A percentile compares a stretch with the other conserved stretches of the same genome.
Evolutionary conservation across 768 basidiomycete genomes (phyloP).

Genomic region (Auriscalpium orientale): DNA sequence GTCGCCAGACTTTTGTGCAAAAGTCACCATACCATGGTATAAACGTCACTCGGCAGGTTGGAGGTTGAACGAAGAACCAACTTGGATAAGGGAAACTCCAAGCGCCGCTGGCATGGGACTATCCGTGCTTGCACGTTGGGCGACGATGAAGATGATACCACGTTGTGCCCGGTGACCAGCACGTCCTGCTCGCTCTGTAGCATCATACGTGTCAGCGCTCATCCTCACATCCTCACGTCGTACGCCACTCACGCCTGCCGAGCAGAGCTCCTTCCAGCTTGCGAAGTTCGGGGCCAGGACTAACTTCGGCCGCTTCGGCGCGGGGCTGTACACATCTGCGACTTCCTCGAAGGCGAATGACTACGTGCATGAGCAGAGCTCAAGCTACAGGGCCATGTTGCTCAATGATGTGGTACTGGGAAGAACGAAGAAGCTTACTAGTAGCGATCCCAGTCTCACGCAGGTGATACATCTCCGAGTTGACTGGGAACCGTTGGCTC

Average conservation of each 20-base stretch:
- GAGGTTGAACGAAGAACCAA: slow-evolving; percentile 9
- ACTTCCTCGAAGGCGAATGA: slow-evolving; percentile 23
- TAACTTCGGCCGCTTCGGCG: slow-evolving; percentile 20
- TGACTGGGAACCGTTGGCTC: too few species aligned
- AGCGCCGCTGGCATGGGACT: slow-evolving; percentile 23
- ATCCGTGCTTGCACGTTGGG: slow-evolving; percentile 17
- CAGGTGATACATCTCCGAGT: slow-evolving; percentile 14
- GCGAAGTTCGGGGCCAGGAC: slow-evolving; percentile 8
- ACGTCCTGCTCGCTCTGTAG: slow-evolving; percentile 16
- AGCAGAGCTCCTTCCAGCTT: slow-evolving; percentile 16
- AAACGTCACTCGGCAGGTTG: slow-evolving; percentile 5
- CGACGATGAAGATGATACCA: slow-evolving; percentile 7
- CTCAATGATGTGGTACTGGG: slow-evolving; percentile 21
- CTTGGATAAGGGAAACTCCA: slow-evolving; percentile 11
- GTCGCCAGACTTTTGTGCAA: not conserved
- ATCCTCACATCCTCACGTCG: too few species aligned
- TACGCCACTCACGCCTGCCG: not conserved
- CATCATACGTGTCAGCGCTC: slow-evolving; percentile 14
- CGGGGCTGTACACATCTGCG: slow-evolving; percentile 21
- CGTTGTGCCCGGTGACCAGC: slow-evolving; percentile 8
- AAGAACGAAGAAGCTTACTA: slow-evolving; percentile 11
- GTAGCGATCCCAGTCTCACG: slow-evolving; percentile 7
- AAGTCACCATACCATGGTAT: not conserved
- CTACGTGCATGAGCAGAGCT: slow-evolving; percentile 10
- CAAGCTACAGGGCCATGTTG: slow-evolving; percentile 15